A percentile compares a stretch with the other conserved stretches of the same genome.
Evolutionary conservation across 1,284 basidiomycete genomes (phyloP).

Genomic region (Cutaneotrichosporon sp.): DNA sequence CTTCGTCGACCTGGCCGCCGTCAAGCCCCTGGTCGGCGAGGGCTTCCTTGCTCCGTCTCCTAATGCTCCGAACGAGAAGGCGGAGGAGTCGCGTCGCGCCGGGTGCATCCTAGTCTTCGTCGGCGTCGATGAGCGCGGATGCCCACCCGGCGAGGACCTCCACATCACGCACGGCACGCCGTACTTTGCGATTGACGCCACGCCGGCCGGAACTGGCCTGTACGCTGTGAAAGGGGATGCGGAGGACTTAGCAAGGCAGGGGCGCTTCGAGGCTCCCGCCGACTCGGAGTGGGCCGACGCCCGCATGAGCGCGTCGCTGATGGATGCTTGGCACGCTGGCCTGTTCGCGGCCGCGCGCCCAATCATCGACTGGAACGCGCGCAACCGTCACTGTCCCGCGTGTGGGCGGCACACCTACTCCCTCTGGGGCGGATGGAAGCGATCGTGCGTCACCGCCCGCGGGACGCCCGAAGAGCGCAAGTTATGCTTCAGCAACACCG

Average conservation of each 20-base stretch:
- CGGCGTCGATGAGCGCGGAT: slow-evolving; percentile 69
- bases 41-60: slow-evolving; percentile 36
- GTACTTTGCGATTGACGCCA: slow-evolving; percentile 76
- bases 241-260: not conserved
- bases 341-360: slow-evolving; percentile 74
- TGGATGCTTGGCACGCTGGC: slow-evolving; percentile 59
- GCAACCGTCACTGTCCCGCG: slow-evolving; percentile 87
- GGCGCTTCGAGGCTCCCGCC: slow-evolving; percentile 38
- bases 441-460: slow-evolving; percentile 68
- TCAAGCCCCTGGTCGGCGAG: slow-evolving; percentile 65
- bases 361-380: slow-evolving; percentile 82
- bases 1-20: slow-evolving; percentile 59
- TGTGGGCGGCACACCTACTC: slow-evolving; percentile 82
- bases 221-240: slow-evolving; percentile 31
- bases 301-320: slow-evolving; percentile 59
- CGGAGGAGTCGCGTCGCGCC: slow-evolving; percentile 65
- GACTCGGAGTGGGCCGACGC: slow-evolving; percentile 66
- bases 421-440: slow-evolving; percentile 95
- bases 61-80: slow-evolving; percentile 29
- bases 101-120: slow-evolving; percentile 64
- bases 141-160: slow-evolving; percentile 57
- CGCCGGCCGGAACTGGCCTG: slow-evolving; percentile 53
- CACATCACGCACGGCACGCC: slow-evolving; percentile 68
- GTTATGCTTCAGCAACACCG: slow-evolving; percentile 60
- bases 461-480: slow-evolving; percentile 34